These are phyloP conservation scores for Lactarius hengduanensis DNA, from an alignment of 768 basidiomycete genomes.

Conservation along the genomic window DNA sequence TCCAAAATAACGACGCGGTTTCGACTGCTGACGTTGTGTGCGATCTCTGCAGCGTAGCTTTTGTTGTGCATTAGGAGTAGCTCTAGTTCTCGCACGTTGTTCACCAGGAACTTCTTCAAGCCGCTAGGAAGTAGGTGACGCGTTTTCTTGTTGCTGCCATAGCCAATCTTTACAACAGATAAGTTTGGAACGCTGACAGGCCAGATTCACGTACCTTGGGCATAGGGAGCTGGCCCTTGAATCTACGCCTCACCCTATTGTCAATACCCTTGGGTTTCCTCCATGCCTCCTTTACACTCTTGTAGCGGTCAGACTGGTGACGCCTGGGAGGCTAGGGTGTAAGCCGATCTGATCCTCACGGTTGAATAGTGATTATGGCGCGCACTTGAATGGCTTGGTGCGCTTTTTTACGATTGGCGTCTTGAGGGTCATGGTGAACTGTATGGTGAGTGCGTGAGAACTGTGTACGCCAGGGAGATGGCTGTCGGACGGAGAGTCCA, in stretches of 20 bases:
- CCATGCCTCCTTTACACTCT: constrained; percentile 97
- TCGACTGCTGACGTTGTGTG: constrained; percentile 93
- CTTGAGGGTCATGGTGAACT: constrained; percentile 38
- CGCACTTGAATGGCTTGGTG: constrained; percentile 94
- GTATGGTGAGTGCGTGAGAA: constrained; percentile 16
- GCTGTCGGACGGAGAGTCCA: background rate
- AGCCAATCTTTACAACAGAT: constrained; percentile 57
- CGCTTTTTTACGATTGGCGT: constrained; percentile 92
- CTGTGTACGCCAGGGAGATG: constrained; percentile 12
- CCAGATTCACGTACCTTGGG: constrained; percentile 66
- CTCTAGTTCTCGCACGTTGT: constrained; percentile 91
- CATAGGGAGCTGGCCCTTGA: constrained; percentile 96
- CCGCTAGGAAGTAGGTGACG: constrained; percentile 95
- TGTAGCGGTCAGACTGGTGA: constrained; percentile 98
- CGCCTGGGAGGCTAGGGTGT: constrained; percentile 52
- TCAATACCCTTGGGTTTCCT: constrained; percentile 99
- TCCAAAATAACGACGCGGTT: constrained; percentile 91
- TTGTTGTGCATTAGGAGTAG: constrained; percentile 98
- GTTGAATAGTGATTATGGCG: constrained; percentile 25
- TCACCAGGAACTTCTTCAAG: constrained; percentile 92
- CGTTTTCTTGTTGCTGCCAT: constrained; percentile 94
- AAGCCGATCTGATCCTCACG: background rate
- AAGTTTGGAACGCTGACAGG: constrained; percentile 1
- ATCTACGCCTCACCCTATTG: constrained; percentile 92
- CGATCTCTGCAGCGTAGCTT: constrained; percentile 93